Conservation (phyloP, 2,329 filamentous ascomycete species). For the Lomentospora prolificans region DNA sequence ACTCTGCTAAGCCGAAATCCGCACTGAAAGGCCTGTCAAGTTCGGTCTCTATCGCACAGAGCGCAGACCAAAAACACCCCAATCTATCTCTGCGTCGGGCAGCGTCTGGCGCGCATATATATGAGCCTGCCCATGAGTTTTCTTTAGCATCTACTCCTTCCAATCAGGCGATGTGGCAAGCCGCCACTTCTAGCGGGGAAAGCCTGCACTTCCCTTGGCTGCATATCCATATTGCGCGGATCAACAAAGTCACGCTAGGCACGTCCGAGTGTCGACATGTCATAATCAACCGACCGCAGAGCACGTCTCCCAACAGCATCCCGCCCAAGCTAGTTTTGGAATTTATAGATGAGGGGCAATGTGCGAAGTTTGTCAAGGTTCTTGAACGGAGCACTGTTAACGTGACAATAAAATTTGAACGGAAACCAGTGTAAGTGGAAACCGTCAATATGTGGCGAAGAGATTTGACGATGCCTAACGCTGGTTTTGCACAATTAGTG, state of each 20-base stretch:
- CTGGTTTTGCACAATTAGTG: no score
- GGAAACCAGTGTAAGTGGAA: background rate
- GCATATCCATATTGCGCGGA: background rate
- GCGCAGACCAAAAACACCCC: background rate
- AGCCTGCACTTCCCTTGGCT: background rate
- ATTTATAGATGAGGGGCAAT: background rate
- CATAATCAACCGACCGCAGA: background rate
- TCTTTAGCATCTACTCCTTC: background rate
- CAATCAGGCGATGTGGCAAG: background rate
- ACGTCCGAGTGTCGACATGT: background rate
- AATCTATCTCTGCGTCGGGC: background rate
- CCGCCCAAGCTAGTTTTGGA: constrained; percentile 1
- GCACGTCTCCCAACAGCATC: background rate
- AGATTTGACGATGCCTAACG: no score
- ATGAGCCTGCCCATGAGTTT: background rate
- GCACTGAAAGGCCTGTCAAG: no score
- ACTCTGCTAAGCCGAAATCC: background rate
- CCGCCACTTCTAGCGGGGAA: background rate
- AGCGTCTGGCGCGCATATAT: background rate
- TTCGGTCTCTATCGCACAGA: background rate
- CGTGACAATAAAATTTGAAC: background rate
- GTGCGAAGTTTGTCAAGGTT: background rate
- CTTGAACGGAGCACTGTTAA: background rate
- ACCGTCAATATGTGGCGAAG: background rate
- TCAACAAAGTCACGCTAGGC: background rate